These are phyloP conservation scores for Sporobolus alterniflorus DNA, from an alignment of 202 grass and related monocot genomes.

Conservation along the genomic window DNA sequence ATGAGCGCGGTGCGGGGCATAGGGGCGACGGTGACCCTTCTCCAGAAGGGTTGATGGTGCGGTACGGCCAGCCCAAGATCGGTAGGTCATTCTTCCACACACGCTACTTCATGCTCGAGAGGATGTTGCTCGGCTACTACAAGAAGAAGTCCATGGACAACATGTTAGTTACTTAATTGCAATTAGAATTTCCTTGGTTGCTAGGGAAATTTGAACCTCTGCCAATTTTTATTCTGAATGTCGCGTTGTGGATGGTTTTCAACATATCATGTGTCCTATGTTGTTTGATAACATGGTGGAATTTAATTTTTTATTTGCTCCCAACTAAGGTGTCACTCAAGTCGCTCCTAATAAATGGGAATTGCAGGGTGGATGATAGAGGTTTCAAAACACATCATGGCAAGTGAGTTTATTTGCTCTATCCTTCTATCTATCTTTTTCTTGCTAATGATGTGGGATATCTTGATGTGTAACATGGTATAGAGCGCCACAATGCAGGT, in stretches of 20 bases:
- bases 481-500: no score
- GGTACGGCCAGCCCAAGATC: conserved; percentile 70
- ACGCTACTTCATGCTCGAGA: conserved; percentile 61
- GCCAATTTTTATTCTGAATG: neutral
- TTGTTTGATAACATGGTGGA: neutral
- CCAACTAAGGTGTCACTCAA: conserved; percentile 77
- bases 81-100: conserved; percentile 65
- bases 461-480: neutral
- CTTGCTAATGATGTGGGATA: conserved; percentile 5
- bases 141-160: conserved; percentile 90
- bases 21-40: conserved; percentile 29
- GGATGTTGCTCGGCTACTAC: conserved; percentile 79
- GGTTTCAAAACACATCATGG: conserved; percentile 90
- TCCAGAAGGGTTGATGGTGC: conserved; percentile 71
- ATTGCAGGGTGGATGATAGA: conserved; percentile 93
- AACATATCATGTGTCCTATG: neutral
- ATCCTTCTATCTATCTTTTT: neutral
- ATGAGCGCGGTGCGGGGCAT: no score
- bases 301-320: conserved; percentile 24
- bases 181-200: no score
- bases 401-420: conserved; percentile 54
- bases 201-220: no score
- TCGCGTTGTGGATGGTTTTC: neutral
- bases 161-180: conserved; percentile 68
- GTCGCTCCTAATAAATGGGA: conserved; percentile 83